Percentiles rank a stretch among this genome's conserved stretches.
phyloP scores from a whole-genome alignment of 1,139 yeast species.

The Suhomyces ambrosiae region DNA sequence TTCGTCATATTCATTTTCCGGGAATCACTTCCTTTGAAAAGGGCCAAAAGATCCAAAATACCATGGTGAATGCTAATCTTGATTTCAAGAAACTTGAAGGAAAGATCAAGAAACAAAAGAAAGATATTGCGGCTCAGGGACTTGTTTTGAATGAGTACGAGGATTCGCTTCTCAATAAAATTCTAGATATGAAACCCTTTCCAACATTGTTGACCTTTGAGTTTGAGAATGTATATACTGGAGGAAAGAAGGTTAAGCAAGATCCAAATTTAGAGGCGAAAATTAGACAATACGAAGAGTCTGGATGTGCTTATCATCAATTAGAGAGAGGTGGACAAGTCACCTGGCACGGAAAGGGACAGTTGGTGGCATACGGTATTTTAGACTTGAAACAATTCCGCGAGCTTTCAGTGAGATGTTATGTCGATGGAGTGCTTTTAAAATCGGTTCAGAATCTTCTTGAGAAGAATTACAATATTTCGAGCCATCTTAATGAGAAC shows the following conservation, averaged over 20 bases:
- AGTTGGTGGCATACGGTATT: conserved; percentile 81
- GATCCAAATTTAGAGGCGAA: conserved; percentile 39
- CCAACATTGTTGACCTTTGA: conserved; percentile 78
- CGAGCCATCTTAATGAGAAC: conserved; percentile 55
- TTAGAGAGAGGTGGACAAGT: conserved; percentile 95
- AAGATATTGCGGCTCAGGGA: conserved; percentile 41
- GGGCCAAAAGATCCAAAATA: conserved; percentile 66
- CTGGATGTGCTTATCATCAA: conserved; percentile 59
- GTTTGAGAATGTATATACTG: conserved; percentile 82
- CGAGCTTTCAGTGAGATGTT: conserved; percentile 69
- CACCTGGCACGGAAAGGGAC: conserved; percentile 97
- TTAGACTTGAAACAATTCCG: conserved; percentile 68
- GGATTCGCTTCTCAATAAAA: conserved; percentile 42
- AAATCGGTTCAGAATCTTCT: conserved; percentile 61
- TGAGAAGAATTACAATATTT: conserved; percentile 42
- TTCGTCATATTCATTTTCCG: conserved; percentile 67
- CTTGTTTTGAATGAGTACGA: conserved; percentile 50
- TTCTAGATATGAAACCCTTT: conserved; percentile 55
- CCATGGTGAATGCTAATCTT: conserved; percentile 60
- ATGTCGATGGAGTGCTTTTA: conserved; percentile 69
- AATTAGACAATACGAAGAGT: conserved; percentile 40
- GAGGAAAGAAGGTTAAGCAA: conserved; percentile 76
- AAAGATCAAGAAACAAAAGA: conserved; percentile 45
- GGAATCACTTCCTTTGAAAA: conserved; percentile 54
- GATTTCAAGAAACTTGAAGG: conserved; percentile 60